A percentile compares a stretch with the other conserved stretches of the same genome.
These are phyloP conservation scores for Pestalotiopsis sp. DNA, from an alignment of 2,329 filamentous ascomycete genomes.

Conservation along the genomic window DNA sequence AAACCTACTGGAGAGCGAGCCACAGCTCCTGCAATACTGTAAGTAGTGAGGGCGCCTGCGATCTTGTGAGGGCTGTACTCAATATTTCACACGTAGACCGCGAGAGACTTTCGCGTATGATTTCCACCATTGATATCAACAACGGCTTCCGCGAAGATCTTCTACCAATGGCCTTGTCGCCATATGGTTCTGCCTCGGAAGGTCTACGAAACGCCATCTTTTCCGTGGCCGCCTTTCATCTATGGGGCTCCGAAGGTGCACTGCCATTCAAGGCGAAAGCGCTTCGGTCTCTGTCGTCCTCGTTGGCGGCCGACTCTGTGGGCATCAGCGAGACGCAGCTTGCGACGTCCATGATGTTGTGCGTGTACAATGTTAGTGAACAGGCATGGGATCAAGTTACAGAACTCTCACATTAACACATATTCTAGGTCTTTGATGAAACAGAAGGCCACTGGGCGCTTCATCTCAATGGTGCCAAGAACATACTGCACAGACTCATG, in stretches of 20 bases:
- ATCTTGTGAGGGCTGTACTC: neutral
- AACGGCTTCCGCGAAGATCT: slow-evolving; percentile 50
- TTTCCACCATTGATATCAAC: slow-evolving; percentile 47
- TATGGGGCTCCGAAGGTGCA: slow-evolving; percentile 40
- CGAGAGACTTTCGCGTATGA: slow-evolving; percentile 42
- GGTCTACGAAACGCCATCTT: slow-evolving; percentile 47
- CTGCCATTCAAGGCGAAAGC: slow-evolving; percentile 44
- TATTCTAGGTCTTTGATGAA: slow-evolving; percentile 47
- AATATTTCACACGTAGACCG: slow-evolving; percentile 35
- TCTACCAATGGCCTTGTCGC: slow-evolving; percentile 46
- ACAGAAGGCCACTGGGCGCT: slow-evolving; percentile 47
- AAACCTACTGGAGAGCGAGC: slow-evolving; percentile 30
- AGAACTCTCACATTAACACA: slow-evolving; percentile 16
- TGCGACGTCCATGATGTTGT: slow-evolving; percentile 53
- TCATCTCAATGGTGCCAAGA: slow-evolving; percentile 46
- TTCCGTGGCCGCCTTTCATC: slow-evolving; percentile 45
- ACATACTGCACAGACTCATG: slow-evolving; percentile 32
- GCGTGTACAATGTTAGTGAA: slow-evolving; percentile 47
- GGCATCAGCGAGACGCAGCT: slow-evolving; percentile 41
- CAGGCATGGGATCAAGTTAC: neutral
- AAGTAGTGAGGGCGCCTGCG: slow-evolving; percentile 12
- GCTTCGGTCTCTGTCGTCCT: slow-evolving; percentile 40
- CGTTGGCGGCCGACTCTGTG: slow-evolving; percentile 33
- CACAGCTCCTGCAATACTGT: slow-evolving; percentile 33
- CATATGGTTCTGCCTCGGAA: slow-evolving; percentile 33